A percentile compares a stretch with the other conserved stretches of the same genome.
phyloP scores from a whole-genome alignment of 2,329 filamentous ascomycete species.

The Penicillium psychrosexuale region DNA sequence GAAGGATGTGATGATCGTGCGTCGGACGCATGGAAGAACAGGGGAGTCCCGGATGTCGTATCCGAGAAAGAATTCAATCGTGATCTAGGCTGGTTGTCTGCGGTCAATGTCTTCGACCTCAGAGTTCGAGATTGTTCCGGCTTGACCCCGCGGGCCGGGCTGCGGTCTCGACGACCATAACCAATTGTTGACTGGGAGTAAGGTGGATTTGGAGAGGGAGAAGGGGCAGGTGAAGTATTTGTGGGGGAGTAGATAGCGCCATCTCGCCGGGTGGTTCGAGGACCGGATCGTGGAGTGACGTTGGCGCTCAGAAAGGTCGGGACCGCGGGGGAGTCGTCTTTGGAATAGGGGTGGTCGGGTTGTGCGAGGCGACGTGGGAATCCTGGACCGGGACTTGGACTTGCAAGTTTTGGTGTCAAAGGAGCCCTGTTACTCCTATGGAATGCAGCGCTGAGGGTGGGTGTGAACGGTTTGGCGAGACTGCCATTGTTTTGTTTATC shows the following conservation, averaged over 20 bases:
- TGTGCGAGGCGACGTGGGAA: conserved; percentile 34
- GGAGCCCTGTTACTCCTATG: conserved; percentile 55
- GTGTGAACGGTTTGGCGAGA: conserved; percentile 60
- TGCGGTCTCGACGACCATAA: conserved; percentile 34
- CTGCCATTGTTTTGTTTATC: conserved; percentile 54
- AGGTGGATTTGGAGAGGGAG: conserved; percentile 29
- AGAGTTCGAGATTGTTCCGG: conserved; percentile 32
- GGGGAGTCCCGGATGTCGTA: conserved; percentile 47
- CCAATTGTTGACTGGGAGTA: conserved; percentile 29
- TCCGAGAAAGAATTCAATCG: conserved; percentile 37
- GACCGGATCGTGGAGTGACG: conserved; percentile 74
- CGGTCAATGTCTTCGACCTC: conserved; percentile 38
- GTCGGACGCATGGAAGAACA: conserved; percentile 93
- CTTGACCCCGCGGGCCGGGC: conserved; percentile 33
- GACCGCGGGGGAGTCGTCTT: conserved; percentile 53
- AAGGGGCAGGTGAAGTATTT: conserved; percentile 42
- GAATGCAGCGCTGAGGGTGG: conserved; percentile 63
- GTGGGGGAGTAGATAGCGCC: conserved; percentile 65
- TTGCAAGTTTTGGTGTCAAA: conserved; percentile 59
- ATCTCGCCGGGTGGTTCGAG: conserved; percentile 68
- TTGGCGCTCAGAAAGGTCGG: conserved; percentile 62
- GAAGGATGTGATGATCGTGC: conserved; percentile 53
- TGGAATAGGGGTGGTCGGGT: conserved; percentile 34
- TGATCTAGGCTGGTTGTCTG: conserved; percentile 34
- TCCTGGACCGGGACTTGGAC: conserved; percentile 28